Evolutionary conservation across 805 yeast genomes (phyloP).

Genomic region (Hanseniaspora hatyaiensis): DNA sequence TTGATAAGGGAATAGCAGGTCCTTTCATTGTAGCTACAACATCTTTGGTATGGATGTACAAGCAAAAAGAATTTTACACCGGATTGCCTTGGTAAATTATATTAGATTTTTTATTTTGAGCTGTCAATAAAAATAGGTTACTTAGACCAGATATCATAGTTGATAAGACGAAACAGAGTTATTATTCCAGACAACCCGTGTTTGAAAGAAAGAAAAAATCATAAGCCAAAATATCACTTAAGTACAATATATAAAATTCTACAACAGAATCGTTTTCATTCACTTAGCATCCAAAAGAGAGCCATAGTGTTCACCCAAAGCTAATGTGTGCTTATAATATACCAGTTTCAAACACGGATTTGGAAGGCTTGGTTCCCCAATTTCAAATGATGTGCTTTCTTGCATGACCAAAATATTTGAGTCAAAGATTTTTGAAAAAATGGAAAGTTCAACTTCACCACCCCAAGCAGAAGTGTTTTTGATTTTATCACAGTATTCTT

Average conservation of each 20-base stretch:
- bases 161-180: too few relatives aligned
- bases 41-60: constrained; percentile 70
- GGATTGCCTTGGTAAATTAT: constrained; percentile 23
- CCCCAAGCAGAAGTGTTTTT: constrained; percentile 90
- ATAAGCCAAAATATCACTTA: too few relatives aligned
- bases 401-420: constrained; percentile 67
- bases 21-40: constrained; percentile 73
- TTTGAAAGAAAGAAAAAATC: too few relatives aligned
- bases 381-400: constrained; percentile 45
- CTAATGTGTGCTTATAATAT: constrained; percentile 72
- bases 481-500: constrained; percentile 55
- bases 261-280: too few relatives aligned
- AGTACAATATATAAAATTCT: too few relatives aligned
- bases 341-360: constrained; percentile 55
- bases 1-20: constrained; percentile 81
- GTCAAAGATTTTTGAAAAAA: constrained; percentile 58
- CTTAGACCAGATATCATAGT: too few relatives aligned
- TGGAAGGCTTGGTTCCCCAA: constrained; percentile 28
- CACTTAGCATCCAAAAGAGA: constrained; percentile 45
- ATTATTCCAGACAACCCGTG: too few relatives aligned
- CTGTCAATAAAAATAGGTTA: too few relatives aligned
- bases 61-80: constrained; percentile 55
- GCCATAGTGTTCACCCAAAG: constrained; percentile 92
- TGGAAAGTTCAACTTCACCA: constrained; percentile 82
- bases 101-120: not conserved